Base-by-base conservation (phyloP, 2,329 filamentous ascomycete species). In the Colletotrichum trifolii region DNA sequence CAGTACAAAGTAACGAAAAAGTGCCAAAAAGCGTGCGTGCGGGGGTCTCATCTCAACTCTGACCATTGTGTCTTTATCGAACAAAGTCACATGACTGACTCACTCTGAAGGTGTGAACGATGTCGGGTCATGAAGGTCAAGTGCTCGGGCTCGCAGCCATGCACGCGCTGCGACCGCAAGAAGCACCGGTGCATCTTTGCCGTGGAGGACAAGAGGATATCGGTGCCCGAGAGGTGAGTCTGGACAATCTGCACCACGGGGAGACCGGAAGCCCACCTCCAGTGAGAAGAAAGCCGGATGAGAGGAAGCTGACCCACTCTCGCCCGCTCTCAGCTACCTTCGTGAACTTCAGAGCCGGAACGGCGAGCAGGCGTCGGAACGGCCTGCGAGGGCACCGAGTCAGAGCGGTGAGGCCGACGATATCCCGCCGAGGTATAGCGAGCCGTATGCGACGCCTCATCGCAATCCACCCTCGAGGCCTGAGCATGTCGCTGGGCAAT, bases 71-170 rank as follows among this genome's bases (percentile, higher is more conserved):
- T 25, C 25, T 4, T 25, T 3, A 3, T 15, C 15, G 13, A 13
- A 6, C 7, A 10, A 38, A 36, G 38, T 53, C 46, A 34, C 13
- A 17, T 47, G 47, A 59, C 65, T 67, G 50, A 67, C 55, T 33
- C 47, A 15, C 2, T n/a, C 15, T 5, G 46, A 55, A 70, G 69
- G 17, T 70, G 69, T 60, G 68, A 69, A 15, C 48, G 69, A 70
- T 70, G 69, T 43, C 68, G 69, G 35, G 54, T 66, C 42, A 70
- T 70, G 69, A 70, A 70, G 42, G 69, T 70, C 53, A 70, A 70
- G 64, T 70, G 69, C 52, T 70, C 67, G 38, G 69, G 69, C 38
- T 65, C 67, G 36, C 64, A 70, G 49, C 69, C 69, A 10, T 70
- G 69, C 17, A 57, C 64, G n/a, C 62, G 69, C 15, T 73, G 61